These are phyloP conservation scores for Syzygium jambos DNA, from an alignment of 345 rosid genomes.

Conservation along the genomic window DNA sequence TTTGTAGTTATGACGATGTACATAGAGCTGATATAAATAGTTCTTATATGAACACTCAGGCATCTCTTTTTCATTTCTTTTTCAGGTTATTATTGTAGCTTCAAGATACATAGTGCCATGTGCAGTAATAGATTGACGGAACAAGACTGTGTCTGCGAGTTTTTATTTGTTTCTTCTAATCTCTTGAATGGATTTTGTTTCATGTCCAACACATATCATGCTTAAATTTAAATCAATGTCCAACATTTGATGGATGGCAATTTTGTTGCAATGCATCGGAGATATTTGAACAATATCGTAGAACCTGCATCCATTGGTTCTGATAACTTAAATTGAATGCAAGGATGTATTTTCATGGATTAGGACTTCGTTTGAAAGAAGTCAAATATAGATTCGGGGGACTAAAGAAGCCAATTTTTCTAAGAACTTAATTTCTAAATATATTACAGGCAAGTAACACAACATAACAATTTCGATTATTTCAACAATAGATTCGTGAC, in stretches of 20 bases:
- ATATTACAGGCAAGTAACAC: background rate
- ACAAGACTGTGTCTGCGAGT: background rate
- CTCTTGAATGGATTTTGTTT: background rate
- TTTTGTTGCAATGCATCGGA: background rate
- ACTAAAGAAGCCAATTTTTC: background rate
- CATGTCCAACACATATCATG: background rate
- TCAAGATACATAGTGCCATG: background rate
- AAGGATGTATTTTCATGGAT: background rate
- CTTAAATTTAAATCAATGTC: background rate
- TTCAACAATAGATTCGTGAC: background rate
- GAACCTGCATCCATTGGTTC: background rate
- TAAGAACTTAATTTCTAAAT: background rate
- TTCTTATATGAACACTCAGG: background rate
- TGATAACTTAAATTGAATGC: background rate
- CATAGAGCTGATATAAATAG: background rate
- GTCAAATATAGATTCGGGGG: slow-evolving; percentile 1
- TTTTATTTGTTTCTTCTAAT: background rate
- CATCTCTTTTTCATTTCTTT: background rate
- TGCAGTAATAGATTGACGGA: background rate
- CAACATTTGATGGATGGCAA: background rate
- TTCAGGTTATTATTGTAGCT: background rate
- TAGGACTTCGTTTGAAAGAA: background rate
- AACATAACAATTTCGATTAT: background rate
- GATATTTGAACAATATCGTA: background rate
- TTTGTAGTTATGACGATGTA: background rate